Percentiles rank a stretch among this genome's conserved stretches.
Conservation (phyloP, 768 basidiomycete species). For the Boletus coccyginus region DNA sequence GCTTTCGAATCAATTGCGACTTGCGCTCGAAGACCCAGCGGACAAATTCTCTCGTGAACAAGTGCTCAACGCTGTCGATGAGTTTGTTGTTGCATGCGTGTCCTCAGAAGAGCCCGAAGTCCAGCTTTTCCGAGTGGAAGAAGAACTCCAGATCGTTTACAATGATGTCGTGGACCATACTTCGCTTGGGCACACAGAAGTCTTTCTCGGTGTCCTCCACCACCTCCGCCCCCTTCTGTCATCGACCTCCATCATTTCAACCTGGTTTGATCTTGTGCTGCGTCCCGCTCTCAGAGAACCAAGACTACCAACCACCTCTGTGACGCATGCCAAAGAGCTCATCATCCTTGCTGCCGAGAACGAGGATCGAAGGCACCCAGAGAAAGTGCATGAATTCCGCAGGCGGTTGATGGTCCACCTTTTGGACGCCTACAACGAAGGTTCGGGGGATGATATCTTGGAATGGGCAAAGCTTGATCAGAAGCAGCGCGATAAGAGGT, state of each 20-base stretch:
- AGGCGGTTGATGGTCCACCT: slow-evolving; percentile 69
- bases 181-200: slow-evolving; percentile 57
- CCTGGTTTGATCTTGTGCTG: slow-evolving; percentile 80
- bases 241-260: slow-evolving; percentile 63
- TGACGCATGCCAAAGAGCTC: slow-evolving; percentile 69
- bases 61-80: slow-evolving; percentile 49
- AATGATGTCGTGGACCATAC: slow-evolving; percentile 63
- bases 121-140: slow-evolving; percentile 52
- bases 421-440: slow-evolving; percentile 73
- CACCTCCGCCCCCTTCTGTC: slow-evolving; percentile 62
- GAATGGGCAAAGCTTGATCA: slow-evolving; percentile 71
- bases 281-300: slow-evolving; percentile 78
- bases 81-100: slow-evolving; percentile 51
- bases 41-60: slow-evolving; percentile 52
- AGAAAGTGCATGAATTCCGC: slow-evolving; percentile 64
- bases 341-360: slow-evolving; percentile 58
- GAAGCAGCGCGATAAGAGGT: slow-evolving; percentile 55
- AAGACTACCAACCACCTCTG: slow-evolving; percentile 53
- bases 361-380: slow-evolving; percentile 41
- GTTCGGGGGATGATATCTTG: slow-evolving; percentile 66
- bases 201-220: slow-evolving; percentile 64
- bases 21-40: slow-evolving; percentile 51
- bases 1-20: slow-evolving; percentile 52
- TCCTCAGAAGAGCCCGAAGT: slow-evolving; percentile 44
- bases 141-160: slow-evolving; percentile 64